These are phyloP conservation scores for Claviceps sp. DNA, from an alignment of 2,329 filamentous ascomycete species.

Conservation along the genomic window DNA sequence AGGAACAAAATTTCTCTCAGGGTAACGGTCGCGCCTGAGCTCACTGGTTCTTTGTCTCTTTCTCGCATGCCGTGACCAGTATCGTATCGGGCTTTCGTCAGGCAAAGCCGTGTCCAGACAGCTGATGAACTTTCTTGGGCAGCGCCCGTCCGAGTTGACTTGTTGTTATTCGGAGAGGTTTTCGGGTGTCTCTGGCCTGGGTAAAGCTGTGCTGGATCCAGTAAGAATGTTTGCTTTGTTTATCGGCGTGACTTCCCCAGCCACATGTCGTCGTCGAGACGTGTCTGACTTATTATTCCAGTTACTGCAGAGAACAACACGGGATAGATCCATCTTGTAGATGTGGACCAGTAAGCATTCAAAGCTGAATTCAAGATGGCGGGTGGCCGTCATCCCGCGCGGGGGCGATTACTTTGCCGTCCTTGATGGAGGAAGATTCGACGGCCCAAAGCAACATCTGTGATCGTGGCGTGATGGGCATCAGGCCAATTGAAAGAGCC, in stretches of 20 bases:
- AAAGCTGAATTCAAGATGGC: too few relatives aligned
- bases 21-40: not conserved
- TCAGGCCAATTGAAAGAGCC: too few relatives aligned
- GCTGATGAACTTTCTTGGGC: not conserved
- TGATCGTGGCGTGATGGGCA: too few relatives aligned
- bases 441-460: too few relatives aligned
- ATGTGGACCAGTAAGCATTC: too few relatives aligned
- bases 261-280: not conserved
- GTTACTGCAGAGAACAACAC: not conserved
- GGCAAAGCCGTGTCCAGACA: not conserved
- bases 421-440: too few relatives aligned
- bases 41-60: not conserved
- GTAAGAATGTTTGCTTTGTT: not conserved
- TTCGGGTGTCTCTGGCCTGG: not conserved
- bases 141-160: not conserved
- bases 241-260: slow-evolving; percentile 3
- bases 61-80: not conserved
- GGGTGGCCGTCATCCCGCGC: too few relatives aligned
- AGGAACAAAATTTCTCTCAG: not conserved
- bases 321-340: not conserved
- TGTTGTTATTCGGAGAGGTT: not conserved
- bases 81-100: not conserved
- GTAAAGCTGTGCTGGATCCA: not conserved
- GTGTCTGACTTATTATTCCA: not conserved
- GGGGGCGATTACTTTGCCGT: too few relatives aligned